These are phyloP conservation scores for Wickerhamomyces mucosus DNA, from an alignment of 805 yeast genomes.

Conservation along the genomic window DNA sequence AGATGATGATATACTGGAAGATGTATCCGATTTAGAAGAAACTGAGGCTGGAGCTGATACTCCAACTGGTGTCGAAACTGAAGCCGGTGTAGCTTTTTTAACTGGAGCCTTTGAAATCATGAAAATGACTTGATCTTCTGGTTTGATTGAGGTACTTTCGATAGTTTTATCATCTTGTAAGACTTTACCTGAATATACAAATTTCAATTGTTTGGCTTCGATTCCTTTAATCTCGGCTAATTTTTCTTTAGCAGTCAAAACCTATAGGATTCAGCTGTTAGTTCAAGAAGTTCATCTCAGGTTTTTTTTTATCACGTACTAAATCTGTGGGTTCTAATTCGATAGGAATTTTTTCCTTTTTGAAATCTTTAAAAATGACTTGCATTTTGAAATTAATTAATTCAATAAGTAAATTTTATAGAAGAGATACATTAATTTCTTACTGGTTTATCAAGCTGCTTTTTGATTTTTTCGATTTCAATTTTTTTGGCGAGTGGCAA, in stretches of 20 bases:
- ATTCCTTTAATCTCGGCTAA: constrained; percentile 61
- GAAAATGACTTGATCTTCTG: constrained; percentile 79
- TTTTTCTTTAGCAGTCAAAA: constrained; percentile 59
- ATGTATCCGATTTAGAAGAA: constrained; percentile 16
- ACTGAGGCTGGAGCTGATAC: constrained; percentile 19
- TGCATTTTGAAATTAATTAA: constrained; percentile 53
- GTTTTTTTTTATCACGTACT: constrained; percentile 29
- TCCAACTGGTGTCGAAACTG: constrained; percentile 8
- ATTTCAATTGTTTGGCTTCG: constrained; percentile 67
- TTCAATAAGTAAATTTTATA: too few species aligned
- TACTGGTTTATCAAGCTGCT: too few species aligned
- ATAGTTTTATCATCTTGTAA: constrained; percentile 75
- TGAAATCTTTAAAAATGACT: constrained; percentile 80
- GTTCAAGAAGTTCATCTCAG: not conserved
- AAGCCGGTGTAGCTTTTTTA: constrained; percentile 14
- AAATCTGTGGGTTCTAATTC: constrained; percentile 65
- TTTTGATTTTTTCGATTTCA: not conserved
- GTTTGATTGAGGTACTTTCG: constrained; percentile 66
- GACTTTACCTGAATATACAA: constrained; percentile 89
- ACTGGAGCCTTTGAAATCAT: constrained; percentile 52
- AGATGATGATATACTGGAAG: constrained; percentile 14
- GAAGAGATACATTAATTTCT: too few species aligned
- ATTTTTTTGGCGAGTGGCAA: constrained; percentile 1
- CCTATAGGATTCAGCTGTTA: constrained; percentile 22
- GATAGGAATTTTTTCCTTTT: constrained; percentile 77